Evolutionary conservation across 768 basidiomycete species (phyloP).

Genomic region (Lentinula lateritia): DNA sequence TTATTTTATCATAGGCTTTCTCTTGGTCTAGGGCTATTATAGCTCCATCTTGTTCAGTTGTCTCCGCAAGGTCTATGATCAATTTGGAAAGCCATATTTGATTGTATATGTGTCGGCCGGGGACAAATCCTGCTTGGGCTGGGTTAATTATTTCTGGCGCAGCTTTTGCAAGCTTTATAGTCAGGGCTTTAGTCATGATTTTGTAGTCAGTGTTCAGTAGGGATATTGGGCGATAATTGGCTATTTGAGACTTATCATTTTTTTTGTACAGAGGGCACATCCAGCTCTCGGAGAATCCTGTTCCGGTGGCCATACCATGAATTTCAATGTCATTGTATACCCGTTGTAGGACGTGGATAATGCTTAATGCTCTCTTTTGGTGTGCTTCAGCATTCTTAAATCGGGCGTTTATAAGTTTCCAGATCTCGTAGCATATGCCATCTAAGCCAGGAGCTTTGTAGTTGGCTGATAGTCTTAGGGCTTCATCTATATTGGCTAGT

Average conservation of each 20-base stretch:
- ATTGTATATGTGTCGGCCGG: too few relatives aligned
- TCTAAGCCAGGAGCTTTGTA: constrained; percentile 5
- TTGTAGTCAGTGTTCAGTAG: constrained; percentile 17
- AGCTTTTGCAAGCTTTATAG: constrained; percentile 2
- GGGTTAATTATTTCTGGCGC: constrained; percentile 6
- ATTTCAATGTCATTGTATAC: constrained; percentile 14
- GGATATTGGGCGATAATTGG: constrained; percentile 12
- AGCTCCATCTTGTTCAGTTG: background rate
- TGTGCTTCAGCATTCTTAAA: background rate
- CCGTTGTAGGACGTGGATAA: background rate
- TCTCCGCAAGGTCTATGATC: constrained; percentile 2
- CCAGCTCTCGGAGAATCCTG: constrained; percentile 10
- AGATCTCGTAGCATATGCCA: constrained; percentile 13
- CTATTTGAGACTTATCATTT: constrained; percentile 5
- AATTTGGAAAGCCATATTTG: constrained; percentile 8
- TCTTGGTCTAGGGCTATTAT: constrained; percentile 5
- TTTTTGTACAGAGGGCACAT: constrained; percentile 14
- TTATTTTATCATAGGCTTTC: constrained; percentile 5
- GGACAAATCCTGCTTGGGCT: constrained; percentile 16
- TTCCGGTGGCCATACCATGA: background rate
- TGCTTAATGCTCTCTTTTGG: background rate
- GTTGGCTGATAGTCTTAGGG: background rate
- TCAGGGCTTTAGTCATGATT: constrained; percentile 11
- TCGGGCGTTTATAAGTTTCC: background rate
- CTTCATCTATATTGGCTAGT: background rate